Evolutionary conservation across 2,329 filamentous ascomycete genomes (phyloP).

Genomic region (Lachnellula willkommii): DNA sequence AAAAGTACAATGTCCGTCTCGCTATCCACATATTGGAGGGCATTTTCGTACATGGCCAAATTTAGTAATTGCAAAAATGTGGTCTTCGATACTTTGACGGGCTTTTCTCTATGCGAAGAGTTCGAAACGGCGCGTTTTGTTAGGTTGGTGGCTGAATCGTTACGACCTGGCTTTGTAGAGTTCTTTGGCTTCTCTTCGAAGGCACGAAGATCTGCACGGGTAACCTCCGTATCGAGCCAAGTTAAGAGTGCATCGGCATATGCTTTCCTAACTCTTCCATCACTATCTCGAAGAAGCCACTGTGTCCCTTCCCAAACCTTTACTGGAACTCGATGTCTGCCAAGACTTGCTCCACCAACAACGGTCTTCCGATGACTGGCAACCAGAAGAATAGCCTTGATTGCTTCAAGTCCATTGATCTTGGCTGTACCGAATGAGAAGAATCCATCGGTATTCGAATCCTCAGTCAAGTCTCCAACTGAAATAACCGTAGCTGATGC

Average conservation of each 20-base stretch:
- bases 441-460: constrained; percentile 49
- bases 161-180: constrained; percentile 30
- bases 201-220: constrained; percentile 57
- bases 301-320: constrained; percentile 95
- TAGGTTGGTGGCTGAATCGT: constrained; percentile 26
- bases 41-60: constrained; percentile 83
- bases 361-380: constrained; percentile 65
- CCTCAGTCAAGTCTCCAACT: constrained; percentile 46
- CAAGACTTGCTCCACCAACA: constrained; percentile 58
- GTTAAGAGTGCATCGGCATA: constrained; percentile 79
- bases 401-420: constrained; percentile 64
- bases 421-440: constrained; percentile 60
- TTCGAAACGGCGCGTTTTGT: constrained; percentile 61
- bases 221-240: constrained; percentile 81
- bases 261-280: constrained; percentile 72
- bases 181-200: constrained; percentile 49
- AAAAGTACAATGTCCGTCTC: constrained; percentile 72
- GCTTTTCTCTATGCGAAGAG: constrained; percentile 45
- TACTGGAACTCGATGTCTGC: constrained; percentile 69
- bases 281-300: constrained; percentile 78
- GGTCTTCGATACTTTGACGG: constrained; percentile 17
- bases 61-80: constrained; percentile 77
- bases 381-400: constrained; percentile 76
- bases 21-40: constrained; percentile 64
- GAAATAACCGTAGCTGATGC: constrained; percentile 43